A percentile compares a stretch with the other conserved stretches of the same genome.
Conservation (phyloP, 805 yeast genomes). For the Yamadazyma endophytica region DNA sequence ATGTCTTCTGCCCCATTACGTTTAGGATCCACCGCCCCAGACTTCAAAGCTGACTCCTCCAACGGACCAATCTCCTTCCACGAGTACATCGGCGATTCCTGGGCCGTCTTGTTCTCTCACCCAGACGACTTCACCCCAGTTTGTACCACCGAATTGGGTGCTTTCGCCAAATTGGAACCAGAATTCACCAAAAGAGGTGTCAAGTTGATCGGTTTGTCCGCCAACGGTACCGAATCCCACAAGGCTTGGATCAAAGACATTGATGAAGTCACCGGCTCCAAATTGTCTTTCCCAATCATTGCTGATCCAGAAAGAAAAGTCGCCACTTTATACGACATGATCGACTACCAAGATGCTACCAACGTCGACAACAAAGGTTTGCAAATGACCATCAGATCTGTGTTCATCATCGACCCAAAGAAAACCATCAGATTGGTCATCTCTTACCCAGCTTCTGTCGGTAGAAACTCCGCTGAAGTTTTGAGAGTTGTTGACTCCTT, state of each 20-base stretch:
- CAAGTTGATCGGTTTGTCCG: constrained; percentile 86
- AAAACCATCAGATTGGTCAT: constrained; percentile 84
- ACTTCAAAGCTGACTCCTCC: constrained; percentile 80
- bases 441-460: constrained; percentile 90
- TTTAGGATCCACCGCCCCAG: constrained; percentile 76
- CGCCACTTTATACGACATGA: constrained; percentile 67
- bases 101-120: constrained; percentile 89
- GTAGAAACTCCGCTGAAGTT: constrained; percentile 91
- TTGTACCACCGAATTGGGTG: constrained; percentile 94
- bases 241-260: constrained; percentile 87
- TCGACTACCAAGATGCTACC: constrained; percentile 64
- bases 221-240: constrained; percentile 78
- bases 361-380: constrained; percentile 67
- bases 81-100: constrained; percentile 76
- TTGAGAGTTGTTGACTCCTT: constrained; percentile 86
- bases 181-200: constrained; percentile 83
- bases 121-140: constrained; percentile 98
- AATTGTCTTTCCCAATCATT: constrained; percentile 83
- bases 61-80: constrained; percentile 83
- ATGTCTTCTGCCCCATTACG: constrained; percentile 12
- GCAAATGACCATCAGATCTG: constrained; percentile 87
- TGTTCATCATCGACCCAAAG: constrained; percentile 83
- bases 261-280: constrained; percentile 76
- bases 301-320: constrained; percentile 85
- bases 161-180: constrained; percentile 83